Evolutionary conservation across 352 stramenopile genomes (phyloP).

Genomic region (Phytopythium mirpurense): DNA sequence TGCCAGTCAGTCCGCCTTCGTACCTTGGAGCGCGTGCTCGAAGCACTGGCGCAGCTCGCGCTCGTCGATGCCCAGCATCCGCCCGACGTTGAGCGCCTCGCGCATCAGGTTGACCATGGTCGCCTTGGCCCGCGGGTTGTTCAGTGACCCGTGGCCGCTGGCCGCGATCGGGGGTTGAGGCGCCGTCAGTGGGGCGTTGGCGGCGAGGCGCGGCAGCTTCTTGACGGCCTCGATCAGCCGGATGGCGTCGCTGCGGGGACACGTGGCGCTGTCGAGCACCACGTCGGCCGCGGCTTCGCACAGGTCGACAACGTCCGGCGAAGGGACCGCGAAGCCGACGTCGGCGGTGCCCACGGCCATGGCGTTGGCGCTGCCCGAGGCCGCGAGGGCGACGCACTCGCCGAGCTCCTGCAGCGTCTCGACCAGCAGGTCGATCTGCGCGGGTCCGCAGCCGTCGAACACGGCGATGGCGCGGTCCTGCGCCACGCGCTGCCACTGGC

Average conservation of each 20-base stretch:
- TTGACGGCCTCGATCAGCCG: constrained; percentile 44
- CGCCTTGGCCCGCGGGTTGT: constrained; percentile 9
- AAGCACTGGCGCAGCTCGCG: constrained; percentile 27
- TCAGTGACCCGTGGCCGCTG: too few species aligned
- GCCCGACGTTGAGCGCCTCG: constrained; percentile 23
- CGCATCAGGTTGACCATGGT: constrained; percentile 30
- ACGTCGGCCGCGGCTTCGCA: constrained; percentile 44
- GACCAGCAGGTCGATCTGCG: constrained; percentile 40
- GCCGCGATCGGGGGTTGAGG: too few species aligned
- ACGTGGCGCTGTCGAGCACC: constrained; percentile 30
- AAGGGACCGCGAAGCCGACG: constrained; percentile 41
- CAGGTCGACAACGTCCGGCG: constrained; percentile 37
- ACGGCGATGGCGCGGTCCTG: constrained; percentile 35
- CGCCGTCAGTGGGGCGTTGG: neutral
- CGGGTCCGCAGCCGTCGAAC: constrained; percentile 35
- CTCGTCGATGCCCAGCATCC: constrained; percentile 26
- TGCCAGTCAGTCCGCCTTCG: neutral
- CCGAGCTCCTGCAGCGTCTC: constrained; percentile 49
- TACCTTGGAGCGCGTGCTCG: constrained; percentile 15
- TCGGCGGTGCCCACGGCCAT: constrained; percentile 39
- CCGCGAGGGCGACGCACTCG: constrained; percentile 41
- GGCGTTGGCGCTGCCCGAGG: constrained; percentile 36
- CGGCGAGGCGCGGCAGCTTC: constrained; percentile 13
- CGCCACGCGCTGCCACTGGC: constrained; percentile 39
- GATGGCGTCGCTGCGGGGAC: constrained; percentile 40